Evolutionary conservation across 1,139 yeast genomes (phyloP), one percentile per base, ranked within the genome.

Genomic region (Yamadazyma spencermartinsiae): DNA sequence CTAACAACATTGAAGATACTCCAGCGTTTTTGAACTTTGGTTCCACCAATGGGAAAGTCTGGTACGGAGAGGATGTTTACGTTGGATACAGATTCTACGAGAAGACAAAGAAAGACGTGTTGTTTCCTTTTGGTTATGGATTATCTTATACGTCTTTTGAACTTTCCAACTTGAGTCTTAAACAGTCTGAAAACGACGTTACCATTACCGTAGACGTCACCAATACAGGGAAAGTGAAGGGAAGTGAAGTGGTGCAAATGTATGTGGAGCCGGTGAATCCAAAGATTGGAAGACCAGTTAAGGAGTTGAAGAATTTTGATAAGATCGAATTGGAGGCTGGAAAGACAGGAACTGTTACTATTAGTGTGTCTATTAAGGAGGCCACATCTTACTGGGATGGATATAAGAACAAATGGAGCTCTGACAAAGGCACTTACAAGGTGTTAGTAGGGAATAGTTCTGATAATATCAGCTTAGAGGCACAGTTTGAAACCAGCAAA

Each of bases 71-170:
- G 45, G 82, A 78, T 40, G 74, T 80, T 27, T 79, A 68, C 52
- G 74, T 80, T 40, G 86, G 86, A 18, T 79, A 80, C 62, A 65
- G 78, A 48, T 77, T 63, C 61, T 80, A 77, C 53, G 85, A 80
- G 54, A 72, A 71, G 55, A 48, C 63, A 14, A 67, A 70, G 43
- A 63, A 53, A 34, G 65, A 65, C 15, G 78, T 73, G 9, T 62
- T 72, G 35, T 79, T 68, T 61, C 80, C 85, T 34, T 80, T 80
- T 56, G 86, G 86, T 9, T 68, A 55, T 48, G 86, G 86, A 20
- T 65, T 80, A 40, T 78, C 84, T 2, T 80, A 79, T 57, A 72
- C 84, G 11, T 46, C 63, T 1, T 80, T 78, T 51, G 61, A 54
- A 15, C 45, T 54, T 31, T 35, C 33, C 9, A 45, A 48, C 33